Base-by-base conservation (phyloP, 2,329 filamentous ascomycete genomes). In the Fusarium coffeatum region DNA sequence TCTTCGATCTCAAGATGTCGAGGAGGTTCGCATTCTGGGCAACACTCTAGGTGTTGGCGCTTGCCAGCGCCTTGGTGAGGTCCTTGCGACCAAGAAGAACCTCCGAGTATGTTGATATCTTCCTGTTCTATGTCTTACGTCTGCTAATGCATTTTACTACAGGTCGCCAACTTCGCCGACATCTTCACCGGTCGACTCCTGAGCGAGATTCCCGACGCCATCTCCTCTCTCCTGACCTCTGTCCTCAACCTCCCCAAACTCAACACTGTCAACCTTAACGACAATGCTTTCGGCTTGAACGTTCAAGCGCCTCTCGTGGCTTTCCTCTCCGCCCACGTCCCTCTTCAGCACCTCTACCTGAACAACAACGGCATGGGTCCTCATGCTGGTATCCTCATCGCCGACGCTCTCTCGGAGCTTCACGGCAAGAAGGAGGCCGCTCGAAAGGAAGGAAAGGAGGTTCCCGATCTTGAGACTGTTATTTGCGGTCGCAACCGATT, bases 341-440 rank as follows among this genome's bases (percentile, higher is more conserved):
- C 96, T 5, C 90, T 99, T 43, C 94, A 94, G 81, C 94, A 98
- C 81, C 89, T 99, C 28, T 93, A 97, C 81, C 89, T 99, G 62
- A 98, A 98, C 86, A 99, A 99, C 86, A 99, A 99, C 80, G 96
- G 96, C 28, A 89, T 99, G 40, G 96, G 96, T 15, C 96, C 96
- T 23, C 91, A 94, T 66, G 95, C 95, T 12, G 96, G 96, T 61
- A 93, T 93, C 47, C 86, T 96, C 56, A 90, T 99, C 74, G 96
- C 95, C 51, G 90, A 98, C 78, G 93, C 96, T 9, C 90, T 99
- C 57, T 91, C 89, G 22, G 87, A 90, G 69, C 90, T 99, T 41
- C 92, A 97, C 60, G 87, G 87, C 68, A 94, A 93, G 83, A 98
- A 98, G 83, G 90, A 90, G 71, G 89, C 89, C 59, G 93, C 93